Base-by-base conservation (phyloP, 306 rosid genomes). In the Canavalia ensiformis region DNA sequence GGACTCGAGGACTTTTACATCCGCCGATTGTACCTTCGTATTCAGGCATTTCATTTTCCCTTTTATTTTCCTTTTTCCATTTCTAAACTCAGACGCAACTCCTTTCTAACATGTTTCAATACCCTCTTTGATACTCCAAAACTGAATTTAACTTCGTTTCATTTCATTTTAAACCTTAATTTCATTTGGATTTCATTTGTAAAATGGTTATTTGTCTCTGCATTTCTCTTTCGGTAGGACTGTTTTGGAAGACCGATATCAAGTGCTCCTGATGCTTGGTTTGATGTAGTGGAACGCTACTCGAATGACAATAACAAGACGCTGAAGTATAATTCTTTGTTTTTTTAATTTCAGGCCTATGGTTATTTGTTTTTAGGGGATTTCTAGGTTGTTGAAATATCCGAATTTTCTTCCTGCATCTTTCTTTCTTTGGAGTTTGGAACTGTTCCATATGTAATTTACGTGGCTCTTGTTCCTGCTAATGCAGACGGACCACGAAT, bases 181-280 rank as follows among this genome's bases (percentile, higher is more conserved):
- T 62, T 62, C 68, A 62, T 62, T 62, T 62, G 8, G 8, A 34
- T 33, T 62, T 25, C 68, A 62, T 62, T 62, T 62, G 8, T 8
- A 0, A 64, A 10, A 45, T 9, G 1, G 9, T 51, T 80, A 0
- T 28, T 57, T 11, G 25, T 34, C 37, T 44, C n/a, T 25, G 39
- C 34, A 8, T 81, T 60, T n/a, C 7, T 30, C 31, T 64, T 64
- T 5, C 39, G 11, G 7, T 90, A 90, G 97, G 92, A 89, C 83
- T 92, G 97, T 76, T 92, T 92, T 68, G 94, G 94, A n/a, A 87
- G 97, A 63, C 97, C 97, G 11, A 90, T 90, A 34, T 59, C 93
- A n/a, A 92, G 95, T 75, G 93, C 94, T 69, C 97, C 95, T 34
- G 95, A 92, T 73, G 90, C 97, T 70, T 92, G 97, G 97, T 84